phyloP scores from a whole-genome alignment of 2,329 filamentous ascomycete species.

The Tolypocladium nubicola region DNA sequence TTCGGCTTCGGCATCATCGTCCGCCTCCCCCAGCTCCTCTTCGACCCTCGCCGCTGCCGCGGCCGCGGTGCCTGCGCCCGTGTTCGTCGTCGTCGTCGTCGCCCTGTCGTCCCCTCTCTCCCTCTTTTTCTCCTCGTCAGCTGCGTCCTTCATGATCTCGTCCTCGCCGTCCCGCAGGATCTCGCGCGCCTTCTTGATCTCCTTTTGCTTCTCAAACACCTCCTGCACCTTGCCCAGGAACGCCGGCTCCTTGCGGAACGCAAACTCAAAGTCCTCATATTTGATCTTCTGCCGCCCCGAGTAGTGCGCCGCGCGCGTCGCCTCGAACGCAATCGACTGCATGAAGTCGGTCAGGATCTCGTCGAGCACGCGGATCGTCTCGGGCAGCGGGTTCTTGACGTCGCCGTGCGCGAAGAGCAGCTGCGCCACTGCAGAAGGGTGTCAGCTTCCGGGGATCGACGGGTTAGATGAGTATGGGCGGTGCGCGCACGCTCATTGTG shows the following conservation, averaged over 20 bases:
- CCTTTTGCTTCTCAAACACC: constrained; percentile 76
- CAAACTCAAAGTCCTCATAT: constrained; percentile 95
- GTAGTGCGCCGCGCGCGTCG: constrained; percentile 75
- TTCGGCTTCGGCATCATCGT: constrained; percentile 36
- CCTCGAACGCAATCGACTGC: constrained; percentile 84
- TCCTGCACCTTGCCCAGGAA: constrained; percentile 87
- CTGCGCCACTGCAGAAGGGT: constrained; percentile 45
- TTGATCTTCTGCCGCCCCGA: constrained; percentile 93
- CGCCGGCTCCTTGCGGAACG: constrained; percentile 70
- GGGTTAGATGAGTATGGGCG: neutral
- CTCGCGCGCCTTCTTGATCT: constrained; percentile 75
- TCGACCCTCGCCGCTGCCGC: constrained; percentile 23
- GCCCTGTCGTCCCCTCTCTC: constrained; percentile 16
- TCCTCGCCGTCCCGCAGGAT: constrained; percentile 59
- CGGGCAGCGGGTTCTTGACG: constrained; percentile 63
- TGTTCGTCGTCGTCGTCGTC: constrained; percentile 1
- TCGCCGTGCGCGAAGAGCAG: constrained; percentile 77
- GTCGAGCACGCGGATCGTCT: constrained; percentile 80
- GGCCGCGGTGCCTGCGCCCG: neutral
- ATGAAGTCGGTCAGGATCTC: constrained; percentile 97
- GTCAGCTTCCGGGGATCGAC: neutral
- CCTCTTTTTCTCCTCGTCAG: constrained; percentile 29
- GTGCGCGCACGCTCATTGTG: constrained; percentile 53
- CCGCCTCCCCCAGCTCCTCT: constrained; percentile 41
- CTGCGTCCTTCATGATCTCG: constrained; percentile 44